phyloP scores from a whole-genome alignment of 1,284 basidiomycete genomes.

The Volvariella volvacea region DNA sequence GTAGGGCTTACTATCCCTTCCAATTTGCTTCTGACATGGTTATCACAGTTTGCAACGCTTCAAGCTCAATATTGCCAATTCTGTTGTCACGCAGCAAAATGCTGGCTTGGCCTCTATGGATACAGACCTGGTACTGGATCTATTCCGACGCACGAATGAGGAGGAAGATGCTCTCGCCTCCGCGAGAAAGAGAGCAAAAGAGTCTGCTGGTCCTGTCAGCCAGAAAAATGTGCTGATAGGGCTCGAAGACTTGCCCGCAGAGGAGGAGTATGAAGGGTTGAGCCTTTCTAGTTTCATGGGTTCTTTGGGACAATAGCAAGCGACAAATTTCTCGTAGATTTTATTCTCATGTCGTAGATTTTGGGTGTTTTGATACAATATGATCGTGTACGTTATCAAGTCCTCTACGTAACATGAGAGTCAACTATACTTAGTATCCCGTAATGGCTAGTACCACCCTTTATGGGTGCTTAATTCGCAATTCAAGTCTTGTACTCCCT shows the following conservation, averaged over 20 bases:
- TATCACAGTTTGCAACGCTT: slow-evolving; percentile 83
- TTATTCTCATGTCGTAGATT: slow-evolving; percentile 8
- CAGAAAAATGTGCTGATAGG: slow-evolving; percentile 82
- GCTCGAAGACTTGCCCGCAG: slow-evolving; percentile 82
- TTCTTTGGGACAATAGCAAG: slow-evolving; percentile 47
- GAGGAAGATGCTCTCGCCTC: slow-evolving; percentile 58
- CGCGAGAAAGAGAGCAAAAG: slow-evolving; percentile 52
- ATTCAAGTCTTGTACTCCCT: no score
- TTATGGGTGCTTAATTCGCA: no score
- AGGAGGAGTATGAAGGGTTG: slow-evolving; percentile 85
- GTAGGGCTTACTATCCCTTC: slow-evolving; percentile 19
- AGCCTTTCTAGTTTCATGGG: slow-evolving; percentile 84
- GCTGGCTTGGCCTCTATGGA: slow-evolving; percentile 92
- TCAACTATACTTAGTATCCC: no score
- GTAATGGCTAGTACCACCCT: no score
- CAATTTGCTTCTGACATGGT: slow-evolving; percentile 4
- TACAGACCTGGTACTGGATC: slow-evolving; percentile 92
- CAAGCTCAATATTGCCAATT: slow-evolving; percentile 97
- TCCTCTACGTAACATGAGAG: no score
- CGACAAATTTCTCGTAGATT: background rate
- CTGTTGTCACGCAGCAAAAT: slow-evolving; percentile 97
- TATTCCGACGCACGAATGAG: slow-evolving; percentile 81
- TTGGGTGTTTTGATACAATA: slow-evolving; percentile 10
- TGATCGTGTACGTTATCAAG: no score
- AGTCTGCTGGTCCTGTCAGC: slow-evolving; percentile 42